Percentiles rank a stretch among this genome's conserved stretches.
Conservation (phyloP, 2,329 filamentous ascomycete genomes). For the Cordyceps farinosa region DNA sequence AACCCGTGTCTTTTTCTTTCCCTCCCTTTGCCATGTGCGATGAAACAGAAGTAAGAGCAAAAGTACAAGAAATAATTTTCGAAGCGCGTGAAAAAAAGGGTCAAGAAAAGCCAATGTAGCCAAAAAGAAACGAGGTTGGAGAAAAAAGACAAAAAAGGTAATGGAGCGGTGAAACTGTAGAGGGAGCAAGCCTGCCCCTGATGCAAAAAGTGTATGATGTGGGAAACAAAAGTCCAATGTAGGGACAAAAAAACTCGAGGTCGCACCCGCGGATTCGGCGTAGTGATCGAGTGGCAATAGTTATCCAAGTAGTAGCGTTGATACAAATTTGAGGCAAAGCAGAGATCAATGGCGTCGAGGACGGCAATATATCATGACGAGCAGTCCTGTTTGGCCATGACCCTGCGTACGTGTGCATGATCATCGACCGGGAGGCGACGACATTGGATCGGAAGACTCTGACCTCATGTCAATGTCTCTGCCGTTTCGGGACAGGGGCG, state of each 20-base stretch:
- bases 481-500: constrained; percentile 48
- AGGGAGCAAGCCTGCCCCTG: constrained; percentile 13
- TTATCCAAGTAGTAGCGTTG: constrained; percentile 15
- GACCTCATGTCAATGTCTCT: constrained; percentile 49
- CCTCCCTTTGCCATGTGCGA: background rate
- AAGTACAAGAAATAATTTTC: background rate
- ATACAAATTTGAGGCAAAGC: constrained; percentile 4
- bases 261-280: background rate
- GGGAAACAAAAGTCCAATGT: constrained; percentile 4
- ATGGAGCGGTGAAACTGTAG: background rate
- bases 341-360: background rate
- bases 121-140: background rate
- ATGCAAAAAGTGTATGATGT: constrained; percentile 15
- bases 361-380: background rate
- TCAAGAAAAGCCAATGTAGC: constrained; percentile 8
- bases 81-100: constrained; percentile 2
- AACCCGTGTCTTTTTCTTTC: background rate
- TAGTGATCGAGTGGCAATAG: background rate
- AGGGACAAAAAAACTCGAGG: background rate
- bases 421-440: constrained; percentile 43
- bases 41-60: constrained; percentile 1
- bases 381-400: background rate
- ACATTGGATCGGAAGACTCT: constrained; percentile 55
- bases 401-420: background rate
- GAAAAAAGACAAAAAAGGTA: background rate